Evolutionary conservation across 768 basidiomycete species (phyloP).

Genomic region (Calocera cornea): DNA sequence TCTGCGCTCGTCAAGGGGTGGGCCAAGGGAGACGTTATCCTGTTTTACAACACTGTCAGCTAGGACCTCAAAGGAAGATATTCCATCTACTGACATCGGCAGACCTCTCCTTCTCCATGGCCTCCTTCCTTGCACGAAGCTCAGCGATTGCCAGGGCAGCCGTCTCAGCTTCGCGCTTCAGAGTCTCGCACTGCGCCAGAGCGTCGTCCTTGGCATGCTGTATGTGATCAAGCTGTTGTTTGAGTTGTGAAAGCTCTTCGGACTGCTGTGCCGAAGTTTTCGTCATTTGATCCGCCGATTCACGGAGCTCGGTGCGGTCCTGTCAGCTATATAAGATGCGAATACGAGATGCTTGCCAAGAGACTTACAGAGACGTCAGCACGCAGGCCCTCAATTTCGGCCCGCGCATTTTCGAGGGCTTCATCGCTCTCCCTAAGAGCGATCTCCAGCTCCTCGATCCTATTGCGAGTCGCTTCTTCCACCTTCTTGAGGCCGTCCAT

Average conservation of each 20-base stretch:
- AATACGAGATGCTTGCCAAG: not conserved
- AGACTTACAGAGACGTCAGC: conserved; percentile 58
- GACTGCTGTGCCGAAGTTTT: conserved; percentile 17
- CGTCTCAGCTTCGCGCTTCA: not conserved
- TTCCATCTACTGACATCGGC: not conserved
- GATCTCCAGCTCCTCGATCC: conserved; percentile 77
- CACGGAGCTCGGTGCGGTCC: not conserved
- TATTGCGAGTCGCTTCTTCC: conserved; percentile 45
- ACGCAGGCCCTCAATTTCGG: conserved; percentile 72
- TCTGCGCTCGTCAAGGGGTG: not conserved
- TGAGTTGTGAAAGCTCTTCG: conserved; percentile 31
- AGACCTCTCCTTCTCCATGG: conserved; percentile 4
- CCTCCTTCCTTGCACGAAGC: not conserved
- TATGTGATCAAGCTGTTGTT: conserved; percentile 13
- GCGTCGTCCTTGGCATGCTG: conserved; percentile 10
- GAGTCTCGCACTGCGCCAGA: conserved; percentile 9
- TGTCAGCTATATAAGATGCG: not conserved
- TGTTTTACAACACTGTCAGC: not conserved
- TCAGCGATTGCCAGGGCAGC: not conserved
- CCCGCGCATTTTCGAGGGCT: conserved; percentile 77
- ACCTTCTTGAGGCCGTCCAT: conserved; percentile 48
- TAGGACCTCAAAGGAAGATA: not conserved
- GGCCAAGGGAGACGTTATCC: not conserved
- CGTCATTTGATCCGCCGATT: not conserved
- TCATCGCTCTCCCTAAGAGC: conserved; percentile 76